phyloP scores from a whole-genome alignment of 345 rosid species.

The Passiflora organensis region DNA sequence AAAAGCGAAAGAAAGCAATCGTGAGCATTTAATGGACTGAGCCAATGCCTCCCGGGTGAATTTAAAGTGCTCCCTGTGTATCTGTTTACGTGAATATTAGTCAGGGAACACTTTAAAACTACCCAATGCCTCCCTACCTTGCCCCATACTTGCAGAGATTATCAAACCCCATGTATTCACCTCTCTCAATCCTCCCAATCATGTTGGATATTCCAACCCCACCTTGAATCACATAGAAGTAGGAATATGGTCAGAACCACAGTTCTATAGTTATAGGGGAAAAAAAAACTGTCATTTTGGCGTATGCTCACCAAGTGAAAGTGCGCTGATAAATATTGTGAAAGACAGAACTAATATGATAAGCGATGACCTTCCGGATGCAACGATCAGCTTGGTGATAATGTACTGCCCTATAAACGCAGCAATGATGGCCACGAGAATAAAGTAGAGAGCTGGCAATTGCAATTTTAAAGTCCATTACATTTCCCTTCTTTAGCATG shows the following conservation, averaged over 20 bases:
- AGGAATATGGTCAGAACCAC: neutral
- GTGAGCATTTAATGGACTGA: no score
- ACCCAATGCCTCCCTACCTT: no score
- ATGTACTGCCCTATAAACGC: constrained; percentile 10
- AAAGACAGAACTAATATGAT: constrained; percentile 13
- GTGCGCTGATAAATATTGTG: constrained; percentile 13
- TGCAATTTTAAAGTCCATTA: neutral
- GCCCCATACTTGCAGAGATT: neutral
- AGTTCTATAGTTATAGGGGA: neutral
- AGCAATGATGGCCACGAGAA: constrained; percentile 11
- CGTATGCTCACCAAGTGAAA: constrained; percentile 10
- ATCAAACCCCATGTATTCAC: constrained; percentile 7
- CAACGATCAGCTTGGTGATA: neutral
- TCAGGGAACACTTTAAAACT: no score
- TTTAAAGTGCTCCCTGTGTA: no score
- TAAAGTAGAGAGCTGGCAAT: constrained; percentile 13
- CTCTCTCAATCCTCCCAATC: neutral
- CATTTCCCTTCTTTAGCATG: neutral
- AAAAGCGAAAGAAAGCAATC: no score
- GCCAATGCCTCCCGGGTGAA: no score
- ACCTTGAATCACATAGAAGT: neutral
- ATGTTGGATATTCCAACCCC: constrained; percentile 10
- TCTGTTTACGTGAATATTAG: no score
- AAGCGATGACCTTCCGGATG: constrained; percentile 13
- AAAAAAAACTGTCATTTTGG: neutral